phyloP scores from a whole-genome alignment of 83 land plant species.

The Isoetes engelmannii region DNA sequence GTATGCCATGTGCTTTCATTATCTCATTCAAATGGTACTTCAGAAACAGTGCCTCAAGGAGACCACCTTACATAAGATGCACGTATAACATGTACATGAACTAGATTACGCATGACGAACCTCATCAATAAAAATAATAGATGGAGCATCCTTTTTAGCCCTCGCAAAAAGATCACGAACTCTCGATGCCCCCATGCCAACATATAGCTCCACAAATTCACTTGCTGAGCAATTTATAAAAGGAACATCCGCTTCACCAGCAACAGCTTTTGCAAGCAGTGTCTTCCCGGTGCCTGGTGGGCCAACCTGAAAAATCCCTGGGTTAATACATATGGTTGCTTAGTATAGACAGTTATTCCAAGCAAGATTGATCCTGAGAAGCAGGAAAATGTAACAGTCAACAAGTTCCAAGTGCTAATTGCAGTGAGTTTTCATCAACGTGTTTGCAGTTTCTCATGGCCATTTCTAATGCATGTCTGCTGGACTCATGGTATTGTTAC shows the following conservation, averaged over 20 bases:
- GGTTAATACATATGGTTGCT: neutral
- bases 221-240: slow-evolving; percentile 98
- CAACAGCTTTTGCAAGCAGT: slow-evolving; percentile 93
- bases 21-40: no score
- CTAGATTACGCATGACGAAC: slow-evolving; percentile 23
- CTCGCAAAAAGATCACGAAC: slow-evolving; percentile 96
- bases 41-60: no score
- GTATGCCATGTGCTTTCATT: no score
- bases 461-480: no score
- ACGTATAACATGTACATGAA: neutral
- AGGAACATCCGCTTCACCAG: slow-evolving; percentile 98
- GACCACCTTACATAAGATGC: neutral
- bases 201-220: slow-evolving; percentile 97
- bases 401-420: no score
- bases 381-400: neutral
- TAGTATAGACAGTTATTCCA: neutral
- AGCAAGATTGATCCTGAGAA: slow-evolving; percentile 3
- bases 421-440: no score
- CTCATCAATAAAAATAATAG: slow-evolving; percentile 98
- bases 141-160: slow-evolving; percentile 98
- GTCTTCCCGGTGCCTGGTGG: slow-evolving; percentile 99
- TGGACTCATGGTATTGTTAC: no score
- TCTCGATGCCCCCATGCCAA: slow-evolving; percentile 99
- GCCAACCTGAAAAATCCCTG: slow-evolving; percentile 61
- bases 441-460: no score